Evolutionary conservation across 73 alveolate genomes (phyloP).

Genomic region (Diophrys appendiculata): DNA sequence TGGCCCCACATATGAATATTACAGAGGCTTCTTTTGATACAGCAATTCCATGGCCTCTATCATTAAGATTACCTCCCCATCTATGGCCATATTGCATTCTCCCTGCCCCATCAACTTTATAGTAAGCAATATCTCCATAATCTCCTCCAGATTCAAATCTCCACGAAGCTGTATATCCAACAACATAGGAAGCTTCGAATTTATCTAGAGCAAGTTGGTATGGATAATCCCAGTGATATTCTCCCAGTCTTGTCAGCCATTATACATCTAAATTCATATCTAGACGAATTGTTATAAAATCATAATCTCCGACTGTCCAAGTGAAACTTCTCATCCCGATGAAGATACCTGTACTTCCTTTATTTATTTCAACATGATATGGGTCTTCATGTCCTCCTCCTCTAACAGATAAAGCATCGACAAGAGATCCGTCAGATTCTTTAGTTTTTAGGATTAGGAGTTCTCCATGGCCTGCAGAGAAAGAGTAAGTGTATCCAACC

Average conservation of each 20-base stretch:
- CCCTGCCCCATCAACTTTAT: background rate
- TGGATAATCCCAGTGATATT: background rate
- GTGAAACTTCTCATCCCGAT: background rate
- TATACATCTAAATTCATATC: background rate
- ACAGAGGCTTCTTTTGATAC: background rate
- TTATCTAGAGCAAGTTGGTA: background rate
- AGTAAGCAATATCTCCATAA: background rate
- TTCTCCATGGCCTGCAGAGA: background rate
- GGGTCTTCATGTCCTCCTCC: background rate
- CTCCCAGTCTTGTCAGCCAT: background rate
- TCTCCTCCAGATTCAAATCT: background rate
- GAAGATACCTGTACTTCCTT: background rate
- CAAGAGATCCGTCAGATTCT: background rate
- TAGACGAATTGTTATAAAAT: background rate
- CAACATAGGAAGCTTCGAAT: background rate
- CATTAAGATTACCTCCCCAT: background rate
- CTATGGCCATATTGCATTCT: background rate
- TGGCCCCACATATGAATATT: background rate
- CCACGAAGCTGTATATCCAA: background rate
- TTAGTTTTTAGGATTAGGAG: background rate
- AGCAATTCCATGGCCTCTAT: background rate
- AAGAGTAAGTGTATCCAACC: background rate
- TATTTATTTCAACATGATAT: too few relatives aligned
- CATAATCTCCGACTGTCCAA: background rate
- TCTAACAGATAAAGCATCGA: background rate